phyloP scores from a whole-genome alignment of 192 early-diverging fungal genomes.

The Dissophora ornata region DNA sequence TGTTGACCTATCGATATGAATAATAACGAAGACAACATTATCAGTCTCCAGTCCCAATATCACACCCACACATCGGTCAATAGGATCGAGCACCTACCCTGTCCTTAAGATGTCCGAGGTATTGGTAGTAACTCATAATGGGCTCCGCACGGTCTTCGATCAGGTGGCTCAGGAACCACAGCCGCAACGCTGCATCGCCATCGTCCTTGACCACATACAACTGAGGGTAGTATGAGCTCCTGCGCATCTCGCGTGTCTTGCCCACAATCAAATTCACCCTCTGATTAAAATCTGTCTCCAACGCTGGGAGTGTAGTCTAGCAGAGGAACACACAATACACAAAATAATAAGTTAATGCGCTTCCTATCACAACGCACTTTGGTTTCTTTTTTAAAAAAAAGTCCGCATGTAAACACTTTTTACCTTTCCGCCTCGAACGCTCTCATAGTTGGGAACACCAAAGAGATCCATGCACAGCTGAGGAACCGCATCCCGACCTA shows the following conservation, averaged over 20 bases:
- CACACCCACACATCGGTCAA: no score
- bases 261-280: conserved; percentile 81
- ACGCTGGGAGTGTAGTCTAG: conserved; percentile 73
- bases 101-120: conserved; percentile 79
- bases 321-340: no score
- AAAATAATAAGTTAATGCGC: no score
- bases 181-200: conserved; percentile 82
- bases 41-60: no score
- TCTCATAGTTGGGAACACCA: conserved; percentile 80
- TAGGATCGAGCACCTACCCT: conserved; percentile 57
- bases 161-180: conserved; percentile 88
- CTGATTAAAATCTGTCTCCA: conserved; percentile 79
- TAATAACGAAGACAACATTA: neutral
- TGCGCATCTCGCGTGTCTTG: conserved; percentile 74
- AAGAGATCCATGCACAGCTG: conserved; percentile 81
- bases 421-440: conserved; percentile 83
- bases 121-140: conserved; percentile 82
- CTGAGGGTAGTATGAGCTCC: conserved; percentile 77
- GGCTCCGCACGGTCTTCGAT: conserved; percentile 92
- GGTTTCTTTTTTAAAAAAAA: no score
- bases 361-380: no score
- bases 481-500: conserved; percentile 84
- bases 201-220: conserved; percentile 93
- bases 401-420: no score
- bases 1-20: conserved; percentile 31